Percentiles rank a stretch among this genome's conserved stretches.
phyloP scores from a whole-genome alignment of 768 basidiomycete genomes.

The Harrya chromipes region DNA sequence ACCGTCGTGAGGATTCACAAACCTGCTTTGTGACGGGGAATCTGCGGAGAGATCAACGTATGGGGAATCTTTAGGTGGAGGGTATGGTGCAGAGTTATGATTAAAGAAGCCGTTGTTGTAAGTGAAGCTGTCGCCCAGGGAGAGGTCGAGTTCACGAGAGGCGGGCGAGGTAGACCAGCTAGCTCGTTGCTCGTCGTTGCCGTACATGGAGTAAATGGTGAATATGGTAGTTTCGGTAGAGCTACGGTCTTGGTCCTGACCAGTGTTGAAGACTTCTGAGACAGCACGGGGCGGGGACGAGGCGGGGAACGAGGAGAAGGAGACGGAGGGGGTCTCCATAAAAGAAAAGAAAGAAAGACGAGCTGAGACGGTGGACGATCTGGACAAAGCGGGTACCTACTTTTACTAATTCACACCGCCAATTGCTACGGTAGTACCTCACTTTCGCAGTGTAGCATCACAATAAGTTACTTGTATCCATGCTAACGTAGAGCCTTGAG shows the following conservation, averaged over 20 bases:
- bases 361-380: no score
- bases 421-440: no score
- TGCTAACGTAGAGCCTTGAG: no score
- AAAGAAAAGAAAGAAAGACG: conserved; percentile 9
- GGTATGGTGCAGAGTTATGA: conserved; percentile 12
- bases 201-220: conserved; percentile 87
- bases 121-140: conserved; percentile 33
- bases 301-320: conserved; percentile 33
- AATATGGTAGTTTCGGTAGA: conserved; percentile 76
- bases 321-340: conserved; percentile 40
- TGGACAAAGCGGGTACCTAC: no score
- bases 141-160: conserved; percentile 37
- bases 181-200: conserved; percentile 47
- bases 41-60: conserved; percentile 27
- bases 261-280: conserved; percentile 3
- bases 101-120: conserved; percentile 33
- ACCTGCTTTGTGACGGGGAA: conserved; percentile 20
- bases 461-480: no score
- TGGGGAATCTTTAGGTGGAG: conserved; percentile 23
- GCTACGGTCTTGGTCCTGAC: conserved; percentile 43
- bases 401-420: no score
- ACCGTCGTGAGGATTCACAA: conserved; percentile 21
- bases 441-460: no score
- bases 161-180: conserved; percentile 46
- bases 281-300: conserved; percentile 16